These are phyloP conservation scores for Fusarium clavum DNA, from an alignment of 2,329 filamentous ascomycete species.

Conservation along the genomic window DNA sequence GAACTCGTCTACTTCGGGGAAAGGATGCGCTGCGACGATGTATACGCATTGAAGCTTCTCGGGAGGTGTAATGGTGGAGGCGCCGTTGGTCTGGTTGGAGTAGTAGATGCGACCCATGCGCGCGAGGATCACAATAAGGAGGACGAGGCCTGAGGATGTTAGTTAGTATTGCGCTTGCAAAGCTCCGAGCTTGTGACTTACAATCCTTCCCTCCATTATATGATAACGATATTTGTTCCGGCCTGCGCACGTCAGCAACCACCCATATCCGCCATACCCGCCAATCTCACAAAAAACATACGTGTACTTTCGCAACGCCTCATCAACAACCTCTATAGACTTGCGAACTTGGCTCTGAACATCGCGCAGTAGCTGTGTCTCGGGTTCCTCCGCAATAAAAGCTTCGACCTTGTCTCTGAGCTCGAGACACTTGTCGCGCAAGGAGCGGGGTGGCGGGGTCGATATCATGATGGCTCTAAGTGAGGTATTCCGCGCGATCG, in stretches of 20 bases:
- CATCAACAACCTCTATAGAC: slow-evolving; percentile 78
- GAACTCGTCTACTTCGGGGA: slow-evolving; percentile 87
- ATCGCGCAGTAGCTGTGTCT: slow-evolving; percentile 66
- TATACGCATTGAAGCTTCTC: slow-evolving; percentile 81
- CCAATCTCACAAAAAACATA: slow-evolving; percentile 51
- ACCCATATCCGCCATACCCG: background rate
- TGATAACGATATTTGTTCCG: slow-evolving; percentile 84
- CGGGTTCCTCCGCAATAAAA: slow-evolving; percentile 72
- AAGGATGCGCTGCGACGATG: slow-evolving; percentile 86
- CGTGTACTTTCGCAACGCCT: slow-evolving; percentile 81
- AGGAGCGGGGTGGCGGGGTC: slow-evolving; percentile 42
- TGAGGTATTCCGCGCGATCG: background rate
- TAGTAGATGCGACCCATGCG: slow-evolving; percentile 59
- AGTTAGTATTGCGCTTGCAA: background rate
- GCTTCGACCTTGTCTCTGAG: slow-evolving; percentile 70
- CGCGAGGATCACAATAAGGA: slow-evolving; percentile 87
- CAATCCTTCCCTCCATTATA: slow-evolving; percentile 99
- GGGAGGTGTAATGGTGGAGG: slow-evolving; percentile 50
- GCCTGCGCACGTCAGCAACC: slow-evolving; percentile 59
- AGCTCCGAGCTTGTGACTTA: slow-evolving; percentile 1
- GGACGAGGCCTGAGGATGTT: slow-evolving; percentile 71
- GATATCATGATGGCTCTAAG: slow-evolving; percentile 32
- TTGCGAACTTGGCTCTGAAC: slow-evolving; percentile 81
- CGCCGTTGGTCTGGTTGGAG: slow-evolving; percentile 38
- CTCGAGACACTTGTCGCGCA: slow-evolving; percentile 60